phyloP scores from a whole-genome alignment of 129 eudicot species.

The Helianthus annuus region DNA sequence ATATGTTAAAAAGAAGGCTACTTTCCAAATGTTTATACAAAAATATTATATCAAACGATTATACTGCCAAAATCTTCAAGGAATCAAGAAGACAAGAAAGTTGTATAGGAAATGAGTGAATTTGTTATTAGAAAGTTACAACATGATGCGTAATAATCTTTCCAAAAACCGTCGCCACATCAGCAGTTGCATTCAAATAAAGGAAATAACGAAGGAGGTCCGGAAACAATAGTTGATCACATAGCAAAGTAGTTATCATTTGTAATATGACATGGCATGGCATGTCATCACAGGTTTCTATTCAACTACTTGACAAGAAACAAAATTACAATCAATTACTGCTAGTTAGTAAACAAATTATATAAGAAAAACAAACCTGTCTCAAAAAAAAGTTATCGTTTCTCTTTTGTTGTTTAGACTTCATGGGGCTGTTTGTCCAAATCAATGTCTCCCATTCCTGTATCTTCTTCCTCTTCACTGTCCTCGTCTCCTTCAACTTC shows the following conservation, averaged over 20 bases:
- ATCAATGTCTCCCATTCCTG: slow-evolving; percentile 93
- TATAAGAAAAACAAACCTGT: slow-evolving; percentile 9
- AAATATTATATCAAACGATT: too few species aligned
- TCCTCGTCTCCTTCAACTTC: slow-evolving; percentile 83
- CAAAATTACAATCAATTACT: slow-evolving; percentile 19
- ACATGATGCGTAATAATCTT: background rate
- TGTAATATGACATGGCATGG: slow-evolving; percentile 13
- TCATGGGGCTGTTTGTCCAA: slow-evolving; percentile 49
- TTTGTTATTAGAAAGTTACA: too few species aligned
- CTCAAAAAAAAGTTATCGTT: slow-evolving; percentile 25
- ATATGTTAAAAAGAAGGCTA: too few species aligned
- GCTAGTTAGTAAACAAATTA: slow-evolving; percentile 17
- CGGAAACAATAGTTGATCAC: slow-evolving; percentile 24
- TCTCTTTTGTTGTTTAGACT: slow-evolving; percentile 21
- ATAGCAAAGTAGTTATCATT: background rate
- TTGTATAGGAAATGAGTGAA: too few species aligned
- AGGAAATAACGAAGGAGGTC: slow-evolving; percentile 1
- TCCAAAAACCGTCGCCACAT: background rate
- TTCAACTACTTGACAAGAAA: slow-evolving; percentile 16
- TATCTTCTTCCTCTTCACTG: slow-evolving; percentile 94
- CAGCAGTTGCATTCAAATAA: background rate
- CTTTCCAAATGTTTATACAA: too few species aligned
- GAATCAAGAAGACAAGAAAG: too few species aligned
- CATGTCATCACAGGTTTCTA: slow-evolving; percentile 25
- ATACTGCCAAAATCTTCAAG: too few species aligned